A percentile compares a stretch with the other conserved stretches of the same genome.
Conservation (phyloP, 805 yeast genomes). For the Kodamaea laetipori region DNA sequence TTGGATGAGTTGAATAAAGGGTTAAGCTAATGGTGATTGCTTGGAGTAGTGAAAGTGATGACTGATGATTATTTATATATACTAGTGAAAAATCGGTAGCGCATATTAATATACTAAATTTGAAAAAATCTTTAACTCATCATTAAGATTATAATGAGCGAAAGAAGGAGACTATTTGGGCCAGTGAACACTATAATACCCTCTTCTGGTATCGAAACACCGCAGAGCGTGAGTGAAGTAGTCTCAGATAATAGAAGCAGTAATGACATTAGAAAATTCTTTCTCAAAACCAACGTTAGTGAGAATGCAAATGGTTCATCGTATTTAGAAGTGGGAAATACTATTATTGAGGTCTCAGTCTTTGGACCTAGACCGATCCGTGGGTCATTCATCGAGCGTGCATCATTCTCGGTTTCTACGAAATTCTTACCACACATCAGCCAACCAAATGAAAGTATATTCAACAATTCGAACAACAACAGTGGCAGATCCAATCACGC, state of each 20-base stretch:
- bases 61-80: slow-evolving; percentile 1
- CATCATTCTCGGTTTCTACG: slow-evolving; percentile 63
- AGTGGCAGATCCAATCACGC: slow-evolving; percentile 15
- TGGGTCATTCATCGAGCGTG: slow-evolving; percentile 68
- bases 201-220: slow-evolving; percentile 16
- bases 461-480: slow-evolving; percentile 24
- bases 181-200: slow-evolving; percentile 63
- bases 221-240: slow-evolving; percentile 5
- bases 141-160: slow-evolving; percentile 33
- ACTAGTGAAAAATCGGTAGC: slow-evolving; percentile 7
- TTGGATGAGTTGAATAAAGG: slow-evolving; percentile 27
- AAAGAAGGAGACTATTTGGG: slow-evolving; percentile 85
- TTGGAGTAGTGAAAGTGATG: neutral
- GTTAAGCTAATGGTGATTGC: too few relatives aligned
- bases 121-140: slow-evolving; percentile 13
- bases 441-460: slow-evolving; percentile 39
- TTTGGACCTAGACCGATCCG: slow-evolving; percentile 89
- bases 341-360: slow-evolving; percentile 66
- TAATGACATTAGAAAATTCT: slow-evolving; percentile 45
- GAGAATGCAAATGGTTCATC: slow-evolving; percentile 82
- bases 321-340: slow-evolving; percentile 66
- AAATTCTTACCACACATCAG: slow-evolving; percentile 52
- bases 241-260: slow-evolving; percentile 11
- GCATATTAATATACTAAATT: slow-evolving; percentile 1
- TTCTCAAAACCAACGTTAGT: slow-evolving; percentile 63